Evolutionary conservation across 495 filamentous ascomycete genomes (phyloP).

Genomic region (Trichoderma parareesei): DNA sequence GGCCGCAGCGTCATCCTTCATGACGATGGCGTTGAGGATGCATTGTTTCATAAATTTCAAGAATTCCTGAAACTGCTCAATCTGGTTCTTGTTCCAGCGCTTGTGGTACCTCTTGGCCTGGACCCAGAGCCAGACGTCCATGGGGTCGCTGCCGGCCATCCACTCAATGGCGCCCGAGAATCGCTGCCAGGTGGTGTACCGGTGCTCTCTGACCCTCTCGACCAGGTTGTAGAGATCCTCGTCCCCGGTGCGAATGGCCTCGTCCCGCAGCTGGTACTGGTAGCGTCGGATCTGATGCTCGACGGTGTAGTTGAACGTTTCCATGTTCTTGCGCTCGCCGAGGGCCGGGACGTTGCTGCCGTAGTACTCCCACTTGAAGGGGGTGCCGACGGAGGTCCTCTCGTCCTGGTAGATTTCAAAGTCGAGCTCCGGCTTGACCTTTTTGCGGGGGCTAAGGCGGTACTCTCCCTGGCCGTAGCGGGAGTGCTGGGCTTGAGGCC

Average conservation of each 20-base stretch:
- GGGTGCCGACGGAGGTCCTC: background rate
- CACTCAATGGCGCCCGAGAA: background rate
- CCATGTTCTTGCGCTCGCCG: background rate
- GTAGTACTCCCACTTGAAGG: background rate
- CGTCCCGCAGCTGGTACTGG: background rate
- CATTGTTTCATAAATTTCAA: background rate
- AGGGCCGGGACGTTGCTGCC: slow-evolving; percentile 4
- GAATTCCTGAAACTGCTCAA: background rate
- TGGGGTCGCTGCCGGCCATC: background rate
- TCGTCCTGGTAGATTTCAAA: background rate
- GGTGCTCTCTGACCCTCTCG: background rate
- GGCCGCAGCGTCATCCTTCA: background rate
- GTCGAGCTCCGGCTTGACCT: background rate
- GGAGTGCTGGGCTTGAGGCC: too few relatives aligned
- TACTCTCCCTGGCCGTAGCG: background rate
- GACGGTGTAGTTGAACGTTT: background rate
- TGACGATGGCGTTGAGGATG: too few relatives aligned
- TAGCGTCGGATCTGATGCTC: background rate
- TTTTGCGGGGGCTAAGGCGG: background rate
- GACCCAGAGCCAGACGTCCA: slow-evolving; percentile 5
- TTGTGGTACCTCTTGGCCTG: background rate
- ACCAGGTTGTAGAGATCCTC: too few relatives aligned
- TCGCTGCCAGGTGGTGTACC: too few relatives aligned
- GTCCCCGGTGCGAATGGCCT: background rate
- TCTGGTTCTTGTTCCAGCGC: background rate